Evolutionary conservation across 2,329 filamentous ascomycete species (phyloP).

Genomic region (Colletotrichum brevisporum): DNA sequence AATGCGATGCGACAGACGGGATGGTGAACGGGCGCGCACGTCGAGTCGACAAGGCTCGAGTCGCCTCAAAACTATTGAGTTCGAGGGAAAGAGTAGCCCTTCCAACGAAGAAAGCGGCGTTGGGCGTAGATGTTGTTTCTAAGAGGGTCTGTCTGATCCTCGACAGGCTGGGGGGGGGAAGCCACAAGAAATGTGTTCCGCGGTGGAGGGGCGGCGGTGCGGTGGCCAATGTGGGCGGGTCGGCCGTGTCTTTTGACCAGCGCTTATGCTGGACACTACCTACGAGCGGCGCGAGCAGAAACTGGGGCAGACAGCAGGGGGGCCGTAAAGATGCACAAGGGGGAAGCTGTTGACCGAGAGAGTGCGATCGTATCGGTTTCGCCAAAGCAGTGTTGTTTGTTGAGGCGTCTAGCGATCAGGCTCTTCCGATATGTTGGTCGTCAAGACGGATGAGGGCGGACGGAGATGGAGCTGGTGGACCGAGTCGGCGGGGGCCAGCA

Average conservation of each 20-base stretch:
- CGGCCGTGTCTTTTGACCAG: slow-evolving; percentile 33
- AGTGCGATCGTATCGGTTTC: not conserved
- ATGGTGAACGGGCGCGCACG: not conserved
- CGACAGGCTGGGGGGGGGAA: slow-evolving; percentile 19
- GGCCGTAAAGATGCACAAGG: slow-evolving; percentile 1
- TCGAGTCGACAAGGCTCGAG: not conserved
- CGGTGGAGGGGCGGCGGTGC: slow-evolving; percentile 22
- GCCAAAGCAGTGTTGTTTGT: slow-evolving; percentile 5
- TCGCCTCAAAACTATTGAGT: not conserved
- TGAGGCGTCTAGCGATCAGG: slow-evolving; percentile 19
- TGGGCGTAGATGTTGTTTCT: not conserved
- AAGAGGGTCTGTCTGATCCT: slow-evolving; percentile 12
- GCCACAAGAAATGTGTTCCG: slow-evolving; percentile 25
- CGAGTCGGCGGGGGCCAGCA: slow-evolving; percentile 23
- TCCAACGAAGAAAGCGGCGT: slow-evolving; percentile 5
- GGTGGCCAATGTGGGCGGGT: slow-evolving; percentile 15
- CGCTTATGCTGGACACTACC: slow-evolving; percentile 31
- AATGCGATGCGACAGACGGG: slow-evolving; percentile 8
- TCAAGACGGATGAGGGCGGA: slow-evolving; percentile 12
- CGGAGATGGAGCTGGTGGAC: slow-evolving; percentile 26
- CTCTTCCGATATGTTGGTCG: slow-evolving; percentile 15
- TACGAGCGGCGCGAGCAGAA: slow-evolving; percentile 9
- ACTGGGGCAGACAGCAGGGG: slow-evolving; percentile 18
- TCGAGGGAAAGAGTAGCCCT: not conserved
- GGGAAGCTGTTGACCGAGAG: not conserved